A percentile compares a stretch with the other conserved stretches of the same genome.
phyloP scores from a whole-genome alignment of 768 basidiomycete species.

The Trametes cinnabarina region DNA sequence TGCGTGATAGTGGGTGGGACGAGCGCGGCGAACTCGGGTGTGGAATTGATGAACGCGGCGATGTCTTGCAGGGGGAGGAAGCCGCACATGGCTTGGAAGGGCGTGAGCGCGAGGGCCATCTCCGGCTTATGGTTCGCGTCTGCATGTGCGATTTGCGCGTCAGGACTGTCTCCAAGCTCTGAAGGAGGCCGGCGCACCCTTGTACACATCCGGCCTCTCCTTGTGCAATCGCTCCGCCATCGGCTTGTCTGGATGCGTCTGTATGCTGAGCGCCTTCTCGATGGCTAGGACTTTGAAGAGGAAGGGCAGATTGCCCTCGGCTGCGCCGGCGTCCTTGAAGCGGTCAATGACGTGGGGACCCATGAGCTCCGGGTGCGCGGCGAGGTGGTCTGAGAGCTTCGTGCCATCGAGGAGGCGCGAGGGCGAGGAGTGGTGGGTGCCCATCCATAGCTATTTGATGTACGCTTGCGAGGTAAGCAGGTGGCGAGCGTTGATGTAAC shows the following conservation, averaged over 20 bases:
- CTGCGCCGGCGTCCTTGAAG: constrained; percentile 25
- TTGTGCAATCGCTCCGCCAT: constrained; percentile 47
- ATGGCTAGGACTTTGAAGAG: constrained; percentile 61
- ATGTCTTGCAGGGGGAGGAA: constrained; percentile 82
- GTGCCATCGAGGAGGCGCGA: constrained; percentile 44
- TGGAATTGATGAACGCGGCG: constrained; percentile 57
- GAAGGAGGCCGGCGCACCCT: too few species aligned
- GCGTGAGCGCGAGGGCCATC: constrained; percentile 95
- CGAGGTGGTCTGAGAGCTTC: constrained; percentile 59
- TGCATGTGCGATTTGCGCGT: too few species aligned
- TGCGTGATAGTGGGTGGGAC: constrained; percentile 56
- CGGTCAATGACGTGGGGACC: constrained; percentile 23
- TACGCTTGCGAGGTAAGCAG: background rate
- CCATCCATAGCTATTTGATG: constrained; percentile 99
- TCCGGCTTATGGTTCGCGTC: constrained; percentile 99
- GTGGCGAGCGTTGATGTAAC: background rate
- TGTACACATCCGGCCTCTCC: constrained; percentile 79
- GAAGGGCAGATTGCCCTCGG: constrained; percentile 42
- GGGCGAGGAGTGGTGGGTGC: constrained; percentile 82
- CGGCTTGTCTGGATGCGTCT: constrained; percentile 58
- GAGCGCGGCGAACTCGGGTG: constrained; percentile 76
- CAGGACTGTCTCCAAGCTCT: too few species aligned
- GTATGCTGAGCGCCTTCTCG: constrained; percentile 57
- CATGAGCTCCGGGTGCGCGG: constrained; percentile 65
- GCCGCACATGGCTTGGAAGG: constrained; percentile 88